Percentiles rank a stretch among this genome's conserved stretches.
Evolutionary conservation across 805 yeast species (phyloP).

Genomic region (Saccharomycopsis malanga): DNA sequence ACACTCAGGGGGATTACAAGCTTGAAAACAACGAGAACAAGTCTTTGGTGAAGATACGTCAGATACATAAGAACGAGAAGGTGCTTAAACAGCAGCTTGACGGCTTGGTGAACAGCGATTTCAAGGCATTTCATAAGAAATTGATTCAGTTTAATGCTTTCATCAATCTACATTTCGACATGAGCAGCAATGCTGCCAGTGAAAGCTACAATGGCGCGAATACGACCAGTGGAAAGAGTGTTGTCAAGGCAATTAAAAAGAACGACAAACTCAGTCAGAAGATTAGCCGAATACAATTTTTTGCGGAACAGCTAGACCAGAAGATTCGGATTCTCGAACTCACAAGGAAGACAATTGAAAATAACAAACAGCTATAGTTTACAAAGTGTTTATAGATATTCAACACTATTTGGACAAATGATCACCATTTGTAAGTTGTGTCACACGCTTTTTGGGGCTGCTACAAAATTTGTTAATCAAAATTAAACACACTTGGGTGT

Average conservation of each 20-base stretch:
- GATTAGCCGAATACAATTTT: slow-evolving; percentile 15
- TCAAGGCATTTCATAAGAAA: slow-evolving; percentile 11
- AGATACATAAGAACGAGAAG: slow-evolving; percentile 18
- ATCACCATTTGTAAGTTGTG: no score
- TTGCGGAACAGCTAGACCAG: slow-evolving; percentile 21
- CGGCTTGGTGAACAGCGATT: slow-evolving; percentile 4
- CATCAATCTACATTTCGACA: slow-evolving; percentile 11
- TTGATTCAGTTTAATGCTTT: slow-evolving; percentile 4
- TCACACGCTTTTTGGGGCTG: no score
- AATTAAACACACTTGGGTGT: no score
- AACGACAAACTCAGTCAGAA: slow-evolving; percentile 7
- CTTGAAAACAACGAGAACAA: background rate
- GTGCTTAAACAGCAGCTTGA: slow-evolving; percentile 10
- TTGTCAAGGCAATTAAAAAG: slow-evolving; percentile 5
- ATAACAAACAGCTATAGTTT: background rate
- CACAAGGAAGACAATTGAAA: slow-evolving; percentile 11
- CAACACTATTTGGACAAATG: no score
- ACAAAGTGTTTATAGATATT: no score
- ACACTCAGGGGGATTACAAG: background rate
- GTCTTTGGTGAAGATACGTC: slow-evolving; percentile 10
- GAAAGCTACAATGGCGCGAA: background rate
- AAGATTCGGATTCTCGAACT: slow-evolving; percentile 19
- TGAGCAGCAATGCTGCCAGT: background rate
- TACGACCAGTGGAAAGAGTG: background rate
- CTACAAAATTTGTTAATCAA: no score